Percentiles rank a stretch among this genome's conserved stretches.
Evolutionary conservation across 352 stramenopile genomes (phyloP).

Genomic region (Pythium aquatile): DNA sequence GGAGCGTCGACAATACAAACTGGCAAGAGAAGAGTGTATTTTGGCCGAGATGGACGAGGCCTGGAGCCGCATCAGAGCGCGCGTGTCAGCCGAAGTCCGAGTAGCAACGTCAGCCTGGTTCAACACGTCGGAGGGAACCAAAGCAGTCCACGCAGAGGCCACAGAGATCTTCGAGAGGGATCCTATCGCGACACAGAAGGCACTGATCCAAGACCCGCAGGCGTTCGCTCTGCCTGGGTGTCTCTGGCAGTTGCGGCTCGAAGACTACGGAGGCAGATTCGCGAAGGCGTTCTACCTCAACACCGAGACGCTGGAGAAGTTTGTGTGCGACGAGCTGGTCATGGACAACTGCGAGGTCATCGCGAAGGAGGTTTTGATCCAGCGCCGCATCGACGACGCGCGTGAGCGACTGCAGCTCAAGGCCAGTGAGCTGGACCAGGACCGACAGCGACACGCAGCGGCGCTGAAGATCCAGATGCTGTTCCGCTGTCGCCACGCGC

Average conservation of each 20-base stretch:
- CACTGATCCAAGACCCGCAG: constrained; percentile 39
- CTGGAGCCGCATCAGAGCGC: constrained; percentile 46
- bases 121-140: constrained; percentile 27
- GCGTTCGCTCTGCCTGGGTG: constrained; percentile 37
- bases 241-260: constrained; percentile 56
- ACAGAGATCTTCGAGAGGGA: constrained; percentile 57
- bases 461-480: constrained; percentile 65
- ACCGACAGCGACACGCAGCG: constrained; percentile 36
- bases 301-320: constrained; percentile 56
- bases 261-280: constrained; percentile 49
- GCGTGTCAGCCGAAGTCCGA: constrained; percentile 48
- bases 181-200: constrained; percentile 41
- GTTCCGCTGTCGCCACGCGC: constrained; percentile 53
- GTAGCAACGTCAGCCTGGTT: constrained; percentile 46
- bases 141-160: constrained; percentile 37
- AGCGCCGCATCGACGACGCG: constrained; percentile 48
- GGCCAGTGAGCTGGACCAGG: constrained; percentile 29
- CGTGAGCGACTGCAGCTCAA: constrained; percentile 26
- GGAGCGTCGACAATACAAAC: constrained; percentile 44
- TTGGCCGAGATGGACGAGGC: constrained; percentile 33
- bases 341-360: constrained; percentile 67
- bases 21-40: constrained; percentile 23
- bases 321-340: constrained; percentile 66
- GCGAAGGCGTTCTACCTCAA: constrained; percentile 73
- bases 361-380: constrained; percentile 55